Base-by-base conservation (phyloP, 305 asterid species). In the Fraxinus dipetala region DNA sequence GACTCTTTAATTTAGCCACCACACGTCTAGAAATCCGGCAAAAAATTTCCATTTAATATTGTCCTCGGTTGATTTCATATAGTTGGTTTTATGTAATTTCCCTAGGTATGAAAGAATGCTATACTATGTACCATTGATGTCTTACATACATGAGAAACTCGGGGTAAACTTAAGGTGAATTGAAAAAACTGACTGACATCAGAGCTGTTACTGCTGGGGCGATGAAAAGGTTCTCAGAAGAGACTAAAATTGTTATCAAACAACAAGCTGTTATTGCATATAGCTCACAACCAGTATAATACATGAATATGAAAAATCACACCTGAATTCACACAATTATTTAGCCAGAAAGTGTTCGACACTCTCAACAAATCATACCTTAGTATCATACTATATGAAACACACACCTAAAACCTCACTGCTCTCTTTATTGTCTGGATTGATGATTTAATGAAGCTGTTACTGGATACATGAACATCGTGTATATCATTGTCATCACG, bases 231-330 rank as follows among this genome's bases (percentile, higher is more conserved):
- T 73, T 56, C 54, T 56, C 67, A 22, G 20, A 77, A 35, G 76
- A 45, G 28, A 74, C 28, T 40, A 22, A 16, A 38, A 85, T 80
- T 75, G 45, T 45, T 48, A 18, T 84, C 87, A 91, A 86, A 93
- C 95, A 93, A 86, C 87, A 91, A 91, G 95, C 90, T 87, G 95
- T 93, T 91, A 90, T 91, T 87, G 82, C 87, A 54, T n/a, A 54
- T 77, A 70, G 31, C 69, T 45, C 87, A 83, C 90, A 87, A 83
- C 76, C 83, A 35, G 82, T 83, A 69, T 43, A 76, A 59, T 28
- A 82, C 76, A 63, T 73, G 74, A 76, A 77, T 67, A 80, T 82
- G 59, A 83, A 78, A 51, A 84, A 82, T 22, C 75, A 86, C 16
- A 87, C 16, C 75, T 72, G 78, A 72, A 48, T 72, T 20, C 90